Evolutionary conservation across 164 flowering plant species (phyloP), one percentile per base, ranked within the genome.

Genomic region (Sextonia rubra): DNA sequence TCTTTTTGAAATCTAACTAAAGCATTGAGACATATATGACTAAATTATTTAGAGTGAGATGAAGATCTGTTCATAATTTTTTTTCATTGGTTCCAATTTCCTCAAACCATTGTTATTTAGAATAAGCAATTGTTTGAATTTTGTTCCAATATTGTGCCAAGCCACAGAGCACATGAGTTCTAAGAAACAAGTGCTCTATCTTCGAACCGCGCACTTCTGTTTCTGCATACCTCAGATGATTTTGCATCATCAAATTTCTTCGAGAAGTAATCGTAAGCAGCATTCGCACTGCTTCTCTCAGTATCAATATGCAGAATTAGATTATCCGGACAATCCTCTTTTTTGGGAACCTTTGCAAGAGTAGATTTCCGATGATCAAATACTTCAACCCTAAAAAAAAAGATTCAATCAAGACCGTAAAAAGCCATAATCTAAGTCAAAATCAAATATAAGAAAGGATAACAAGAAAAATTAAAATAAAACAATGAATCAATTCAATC

Each of bases 341-440:
- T 24, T 0, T 74, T 60, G 44, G 82, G 74, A 70, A 86, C 67
- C 66, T 66, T 74, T 0, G 81, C 61, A 66, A 85, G 74, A 62
- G 79, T 74, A 4, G 88, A 84, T 74, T 85, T 86, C 30, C 95
- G 88, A 58, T 95, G 97, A 86, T 95, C 96, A 70, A 92, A 92
- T 1, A 79, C 85, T 24, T 87, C 80, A 24, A 92, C 82, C 81
- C 97, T 92, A 69, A 68, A 23, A 48, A 29, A 79, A 63, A 23
- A 48, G 29, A 80, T 69, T 66, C 69, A 66, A 37, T 37, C 49
- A 44, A 44, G 26, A 66, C 26, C 0, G 14, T 66, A 22, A 8
- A 8, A 44, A 66, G 27, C 47, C 44, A 27, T 32, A 64, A 29
- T 64, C 37, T 27, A 17, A 61, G 27, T 64, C 47, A 64, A 64